These are phyloP conservation scores for Aspergillus taichungensis DNA, from an alignment of 495 filamentous ascomycete genomes.

Conservation along the genomic window DNA sequence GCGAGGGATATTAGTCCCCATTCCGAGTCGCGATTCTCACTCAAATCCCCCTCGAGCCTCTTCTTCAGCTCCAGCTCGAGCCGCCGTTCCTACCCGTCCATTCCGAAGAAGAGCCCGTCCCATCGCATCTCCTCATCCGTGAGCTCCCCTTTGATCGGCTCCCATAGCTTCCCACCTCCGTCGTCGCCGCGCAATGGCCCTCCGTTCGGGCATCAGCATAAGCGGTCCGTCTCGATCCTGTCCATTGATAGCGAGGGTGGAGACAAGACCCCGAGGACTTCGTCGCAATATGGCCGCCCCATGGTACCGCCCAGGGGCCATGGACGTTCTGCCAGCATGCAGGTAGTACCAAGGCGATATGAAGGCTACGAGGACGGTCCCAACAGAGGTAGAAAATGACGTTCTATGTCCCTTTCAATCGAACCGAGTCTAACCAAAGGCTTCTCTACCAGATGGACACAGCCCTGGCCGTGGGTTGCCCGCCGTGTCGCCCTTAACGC, in stretches of 20 bases:
- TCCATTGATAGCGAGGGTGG: constrained; percentile 64
- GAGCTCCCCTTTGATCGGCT: constrained; percentile 32
- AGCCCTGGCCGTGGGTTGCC: constrained; percentile 20
- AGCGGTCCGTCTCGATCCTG: constrained; percentile 87
- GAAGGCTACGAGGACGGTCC: constrained; percentile 33
- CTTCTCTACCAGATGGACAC: constrained; percentile 12
- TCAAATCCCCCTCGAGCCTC: constrained; percentile 32
- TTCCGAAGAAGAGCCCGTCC: constrained; percentile 25
- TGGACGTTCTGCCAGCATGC: constrained; percentile 75
- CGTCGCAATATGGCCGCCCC: constrained; percentile 29
- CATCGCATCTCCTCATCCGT: constrained; percentile 39
- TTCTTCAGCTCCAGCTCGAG: constrained; percentile 26
- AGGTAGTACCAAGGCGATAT: constrained; percentile 55
- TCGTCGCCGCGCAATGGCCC: constrained; percentile 32
- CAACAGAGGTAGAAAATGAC: constrained; percentile 30
- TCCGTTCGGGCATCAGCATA: constrained; percentile 42
- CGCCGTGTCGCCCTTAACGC: constrained; percentile 21
- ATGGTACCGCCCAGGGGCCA: constrained; percentile 51
- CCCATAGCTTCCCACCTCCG: constrained; percentile 41
- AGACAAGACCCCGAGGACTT: constrained; percentile 32
- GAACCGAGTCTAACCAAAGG: neutral
- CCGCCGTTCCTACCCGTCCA: constrained; percentile 30
- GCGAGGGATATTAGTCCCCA: constrained; percentile 29
- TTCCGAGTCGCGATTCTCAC: constrained; percentile 34
- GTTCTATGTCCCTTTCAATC: neutral